Evolutionary conservation across 805 yeast genomes (phyloP).

Genomic region (Spathaspora hagerdaliae): DNA sequence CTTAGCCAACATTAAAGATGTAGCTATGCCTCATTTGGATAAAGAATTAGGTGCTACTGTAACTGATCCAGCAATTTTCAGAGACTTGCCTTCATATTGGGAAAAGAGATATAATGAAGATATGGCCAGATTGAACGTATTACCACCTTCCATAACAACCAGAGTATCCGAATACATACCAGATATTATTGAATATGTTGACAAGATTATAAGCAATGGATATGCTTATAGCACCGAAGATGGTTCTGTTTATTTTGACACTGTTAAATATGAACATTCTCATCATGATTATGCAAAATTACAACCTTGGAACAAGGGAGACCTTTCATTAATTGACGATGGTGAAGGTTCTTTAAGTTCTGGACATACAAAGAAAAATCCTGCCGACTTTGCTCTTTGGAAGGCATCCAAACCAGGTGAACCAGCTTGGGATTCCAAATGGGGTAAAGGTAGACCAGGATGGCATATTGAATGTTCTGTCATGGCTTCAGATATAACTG

Average conservation of each 20-base stretch:
- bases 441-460: slow-evolving; percentile 98
- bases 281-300: slow-evolving; percentile 88
- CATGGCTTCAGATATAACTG: slow-evolving; percentile 90
- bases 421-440: slow-evolving; percentile 91
- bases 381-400: slow-evolving; percentile 95
- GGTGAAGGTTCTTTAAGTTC: slow-evolving; percentile 85
- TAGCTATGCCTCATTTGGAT: slow-evolving; percentile 72
- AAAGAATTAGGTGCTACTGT: slow-evolving; percentile 67
- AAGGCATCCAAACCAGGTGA: slow-evolving; percentile 96
- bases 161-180: slow-evolving; percentile 95
- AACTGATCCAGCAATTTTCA: slow-evolving; percentile 80
- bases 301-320: slow-evolving; percentile 97
- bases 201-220: slow-evolving; percentile 70
- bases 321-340: slow-evolving; percentile 78
- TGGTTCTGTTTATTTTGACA: slow-evolving; percentile 96
- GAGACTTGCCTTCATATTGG: slow-evolving; percentile 83
- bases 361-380: slow-evolving; percentile 58
- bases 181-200: slow-evolving; percentile 79
- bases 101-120: slow-evolving; percentile 81
- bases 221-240: slow-evolving; percentile 80
- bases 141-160: slow-evolving; percentile 81
- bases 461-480: slow-evolving; percentile 99
- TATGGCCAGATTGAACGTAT: slow-evolving; percentile 80
- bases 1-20: slow-evolving; percentile 60
- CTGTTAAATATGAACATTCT: slow-evolving; percentile 70